Conservation (phyloP, 2,329 filamentous ascomycete species). For the Fusarium nodosum region DNA sequence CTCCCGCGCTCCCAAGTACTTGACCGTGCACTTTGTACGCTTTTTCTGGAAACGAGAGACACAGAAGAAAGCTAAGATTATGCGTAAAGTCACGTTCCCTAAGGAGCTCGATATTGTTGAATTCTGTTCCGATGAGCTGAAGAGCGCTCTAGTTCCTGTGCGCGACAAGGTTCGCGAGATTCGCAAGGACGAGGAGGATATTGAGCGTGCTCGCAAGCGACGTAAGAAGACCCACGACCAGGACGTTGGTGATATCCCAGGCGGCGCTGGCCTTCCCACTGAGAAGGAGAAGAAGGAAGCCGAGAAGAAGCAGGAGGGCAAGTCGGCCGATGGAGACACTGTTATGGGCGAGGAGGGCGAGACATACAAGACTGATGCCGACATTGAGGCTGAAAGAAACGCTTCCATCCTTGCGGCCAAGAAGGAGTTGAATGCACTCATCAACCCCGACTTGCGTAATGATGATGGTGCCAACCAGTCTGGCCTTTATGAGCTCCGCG, state of each 20-base stretch:
- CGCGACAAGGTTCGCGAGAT: slow-evolving; percentile 96
- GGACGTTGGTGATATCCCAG: slow-evolving; percentile 61
- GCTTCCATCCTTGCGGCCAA: slow-evolving; percentile 83
- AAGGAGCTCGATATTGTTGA: slow-evolving; percentile 93
- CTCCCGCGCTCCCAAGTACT: slow-evolving; percentile 90
- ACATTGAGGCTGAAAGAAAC: slow-evolving; percentile 87
- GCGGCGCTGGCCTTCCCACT: slow-evolving; percentile 63
- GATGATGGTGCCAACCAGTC: slow-evolving; percentile 93
- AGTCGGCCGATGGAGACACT: slow-evolving; percentile 72
- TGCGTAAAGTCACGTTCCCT: slow-evolving; percentile 98
- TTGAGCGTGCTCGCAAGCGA: slow-evolving; percentile 90
- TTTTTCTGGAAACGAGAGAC: slow-evolving; percentile 98
- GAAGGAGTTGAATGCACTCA: slow-evolving; percentile 85
- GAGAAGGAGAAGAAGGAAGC: slow-evolving; percentile 67
- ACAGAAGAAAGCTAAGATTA: slow-evolving; percentile 99
- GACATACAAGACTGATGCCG: slow-evolving; percentile 91
- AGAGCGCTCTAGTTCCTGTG: slow-evolving; percentile 86
- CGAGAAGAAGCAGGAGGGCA: slow-evolving; percentile 60
- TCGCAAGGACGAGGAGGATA: slow-evolving; percentile 93
- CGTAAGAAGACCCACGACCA: slow-evolving; percentile 77
- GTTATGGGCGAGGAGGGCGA: slow-evolving; percentile 72
- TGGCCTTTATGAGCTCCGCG: slow-evolving; percentile 93
- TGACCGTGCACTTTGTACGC: slow-evolving; percentile 96
- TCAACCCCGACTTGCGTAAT: slow-evolving; percentile 78
- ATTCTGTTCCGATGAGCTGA: slow-evolving; percentile 93